A percentile compares a stretch with the other conserved stretches of the same genome.
Conservation (phyloP, 2,329 filamentous ascomycete genomes). For the Trichoderma sp. region DNA sequence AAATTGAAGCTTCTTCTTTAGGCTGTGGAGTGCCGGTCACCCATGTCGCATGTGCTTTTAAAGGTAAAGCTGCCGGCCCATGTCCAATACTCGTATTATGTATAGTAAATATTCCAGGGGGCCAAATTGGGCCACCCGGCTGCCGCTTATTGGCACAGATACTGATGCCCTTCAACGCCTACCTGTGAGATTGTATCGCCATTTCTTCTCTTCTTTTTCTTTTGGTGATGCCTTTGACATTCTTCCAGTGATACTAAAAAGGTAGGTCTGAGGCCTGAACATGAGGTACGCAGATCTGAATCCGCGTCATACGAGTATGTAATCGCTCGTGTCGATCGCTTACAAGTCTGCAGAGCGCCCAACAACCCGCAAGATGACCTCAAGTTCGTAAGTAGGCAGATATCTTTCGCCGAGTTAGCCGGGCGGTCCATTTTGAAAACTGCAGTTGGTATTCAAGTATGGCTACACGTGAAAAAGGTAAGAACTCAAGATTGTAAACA, state of each 20-base stretch:
- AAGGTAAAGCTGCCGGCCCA: not conserved
- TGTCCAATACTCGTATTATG: conserved; percentile 3
- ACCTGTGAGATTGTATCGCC: not conserved
- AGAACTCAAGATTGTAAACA: not conserved
- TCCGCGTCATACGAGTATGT: not conserved
- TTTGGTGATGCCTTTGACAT: not conserved
- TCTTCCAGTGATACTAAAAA: not conserved
- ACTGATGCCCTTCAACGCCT: not conserved
- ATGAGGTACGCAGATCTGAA: not conserved
- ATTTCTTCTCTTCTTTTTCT: not conserved
- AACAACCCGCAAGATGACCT: not conserved
- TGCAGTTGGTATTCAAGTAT: not conserved
- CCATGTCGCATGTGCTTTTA: conserved; percentile 18
- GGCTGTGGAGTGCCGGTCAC: not conserved
- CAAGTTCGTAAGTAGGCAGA: not conserved
- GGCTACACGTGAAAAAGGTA: not conserved
- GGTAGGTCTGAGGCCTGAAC: not conserved
- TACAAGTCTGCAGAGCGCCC: not conserved
- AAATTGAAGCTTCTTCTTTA: conserved; percentile 23
- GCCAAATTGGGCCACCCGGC: not conserved
- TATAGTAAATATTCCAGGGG: conserved; percentile 7
- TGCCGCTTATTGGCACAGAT: not conserved
- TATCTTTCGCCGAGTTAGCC: not conserved
- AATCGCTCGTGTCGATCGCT: conserved; percentile 8
- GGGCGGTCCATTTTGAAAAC: not conserved